Base-by-base conservation (phyloP, 2,329 filamentous ascomycete genomes). In the Polytolypa hystricis region DNA sequence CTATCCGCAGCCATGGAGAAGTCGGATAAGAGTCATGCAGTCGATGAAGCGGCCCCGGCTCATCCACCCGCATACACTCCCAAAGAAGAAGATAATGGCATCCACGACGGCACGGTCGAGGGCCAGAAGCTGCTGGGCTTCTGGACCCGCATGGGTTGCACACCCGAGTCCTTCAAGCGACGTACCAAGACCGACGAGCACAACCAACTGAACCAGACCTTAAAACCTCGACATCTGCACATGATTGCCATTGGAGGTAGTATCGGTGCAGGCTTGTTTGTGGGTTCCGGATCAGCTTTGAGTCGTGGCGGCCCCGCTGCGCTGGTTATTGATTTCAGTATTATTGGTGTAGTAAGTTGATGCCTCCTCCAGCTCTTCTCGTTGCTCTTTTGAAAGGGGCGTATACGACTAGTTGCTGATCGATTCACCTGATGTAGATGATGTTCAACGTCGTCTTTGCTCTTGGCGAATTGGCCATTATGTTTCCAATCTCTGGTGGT, bases 401-500 rank as follows among this genome's bases (percentile, higher is more conserved):
- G n/a, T n/a, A n/a, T n/a, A n/a, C n/a, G n/a, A n/a, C n/a, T n/a
- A n/a, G n/a, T n/a, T n/a, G n/a, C n/a, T n/a, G n/a, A n/a, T n/a
- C n/a, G n/a, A n/a, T n/a, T n/a, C n/a, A n/a, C n/a, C n/a, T 25
- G 7, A n/a, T 11, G 27, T 14, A 66, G 47, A 74, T 77, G 68
- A 59, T 78, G 46, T 58, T 77, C 30, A 68, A 73, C 47, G 74
- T 70, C 7, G 66, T 74, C 47, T 70, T 74, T 46, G 72, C 74
- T 17, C 60, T 79, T 33, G 74, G 70, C 30, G 75, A 79, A 58
- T 43, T 79, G 40, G 71, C 73, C 32, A 71, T 77, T 33, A 67
- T 77, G 42, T 77, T 72, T 39, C 75, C 74, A 0, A 67, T 78
- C 40, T 74, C 74, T 41, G 75, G 75, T 30, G 73, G 71, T 42